Percentiles rank a stretch among this genome's conserved stretches.
Evolutionary conservation across 768 basidiomycete genomes (phyloP).

Genomic region (Rhizopogon vesiculosus): DNA sequence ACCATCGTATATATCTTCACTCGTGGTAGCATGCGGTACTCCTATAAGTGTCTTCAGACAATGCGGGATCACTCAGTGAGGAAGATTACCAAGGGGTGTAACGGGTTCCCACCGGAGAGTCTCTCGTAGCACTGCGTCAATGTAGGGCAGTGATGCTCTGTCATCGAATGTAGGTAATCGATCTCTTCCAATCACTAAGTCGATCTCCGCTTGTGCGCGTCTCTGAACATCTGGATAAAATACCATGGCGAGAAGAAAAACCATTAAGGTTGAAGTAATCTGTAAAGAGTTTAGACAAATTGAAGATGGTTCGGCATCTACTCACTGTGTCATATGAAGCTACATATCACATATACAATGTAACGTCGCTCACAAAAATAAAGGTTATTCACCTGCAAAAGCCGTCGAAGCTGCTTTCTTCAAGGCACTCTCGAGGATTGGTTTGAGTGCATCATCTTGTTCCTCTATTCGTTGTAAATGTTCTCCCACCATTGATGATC

Average conservation of each 20-base stretch:
- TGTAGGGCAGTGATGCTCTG: too few relatives aligned
- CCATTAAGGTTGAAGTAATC: background rate
- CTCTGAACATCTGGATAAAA: background rate
- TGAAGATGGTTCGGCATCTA: too few relatives aligned
- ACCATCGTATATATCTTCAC: slow-evolving; percentile 27
- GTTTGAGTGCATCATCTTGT: too few relatives aligned
- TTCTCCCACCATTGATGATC: too few relatives aligned
- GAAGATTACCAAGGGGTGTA: slow-evolving; percentile 15
- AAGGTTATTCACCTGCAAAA: too few relatives aligned
- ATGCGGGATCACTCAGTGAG: background rate
- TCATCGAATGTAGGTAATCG: background rate
- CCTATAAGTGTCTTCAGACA: background rate
- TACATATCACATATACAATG: too few relatives aligned
- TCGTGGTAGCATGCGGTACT: background rate
- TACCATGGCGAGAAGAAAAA: background rate
- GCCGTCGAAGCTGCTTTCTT: too few relatives aligned
- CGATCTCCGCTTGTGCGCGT: background rate
- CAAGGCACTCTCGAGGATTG: too few relatives aligned
- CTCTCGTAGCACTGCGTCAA: slow-evolving; percentile 24
- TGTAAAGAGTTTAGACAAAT: too few relatives aligned
- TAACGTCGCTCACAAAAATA: too few relatives aligned
- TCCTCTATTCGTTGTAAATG: too few relatives aligned
- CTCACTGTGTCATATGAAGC: too few relatives aligned
- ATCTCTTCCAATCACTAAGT: background rate
- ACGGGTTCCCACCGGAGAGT: slow-evolving; percentile 19